These are phyloP conservation scores for Psilocybe sp. DNA, from an alignment of 768 basidiomycete species.

Conservation along the genomic window DNA sequence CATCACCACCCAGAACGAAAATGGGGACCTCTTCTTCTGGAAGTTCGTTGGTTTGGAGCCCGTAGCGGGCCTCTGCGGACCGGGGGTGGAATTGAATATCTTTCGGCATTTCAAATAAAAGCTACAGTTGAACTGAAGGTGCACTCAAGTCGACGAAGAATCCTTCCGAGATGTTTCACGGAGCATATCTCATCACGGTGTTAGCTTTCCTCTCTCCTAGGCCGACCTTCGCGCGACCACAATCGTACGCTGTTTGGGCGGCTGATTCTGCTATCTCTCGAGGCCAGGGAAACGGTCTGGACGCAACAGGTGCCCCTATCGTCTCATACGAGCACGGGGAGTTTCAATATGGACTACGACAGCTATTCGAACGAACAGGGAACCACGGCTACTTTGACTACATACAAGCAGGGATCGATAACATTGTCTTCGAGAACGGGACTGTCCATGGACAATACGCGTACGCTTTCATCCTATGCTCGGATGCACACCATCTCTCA, in stretches of 20 bases:
- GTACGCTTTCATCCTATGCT: constrained; percentile 18
- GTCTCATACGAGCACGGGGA: constrained; percentile 41
- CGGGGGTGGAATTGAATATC: too few species aligned
- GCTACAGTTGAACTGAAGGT: too few species aligned
- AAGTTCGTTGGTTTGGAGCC: too few species aligned
- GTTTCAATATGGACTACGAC: constrained; percentile 38
- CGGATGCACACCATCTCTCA: not conserved
- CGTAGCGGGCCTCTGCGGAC: too few species aligned
- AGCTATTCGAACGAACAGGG: constrained; percentile 37
- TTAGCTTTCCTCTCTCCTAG: not conserved
- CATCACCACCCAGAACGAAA: too few species aligned
- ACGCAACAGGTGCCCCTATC: constrained; percentile 24
- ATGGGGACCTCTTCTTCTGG: too few species aligned
- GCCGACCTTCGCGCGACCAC: constrained; percentile 22
- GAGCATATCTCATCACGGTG: too few species aligned
- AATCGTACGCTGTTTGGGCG: constrained; percentile 43
- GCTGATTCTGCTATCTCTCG: constrained; percentile 43
- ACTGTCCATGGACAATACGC: constrained; percentile 36
- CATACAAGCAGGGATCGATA: constrained; percentile 33
- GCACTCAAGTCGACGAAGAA: too few species aligned
- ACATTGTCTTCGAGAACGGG: constrained; percentile 36
- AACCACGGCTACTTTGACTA: constrained; percentile 41
- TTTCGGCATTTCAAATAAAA: too few species aligned
- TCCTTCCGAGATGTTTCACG: too few species aligned
- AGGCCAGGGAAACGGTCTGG: constrained; percentile 41